phyloP scores from a whole-genome alignment of 1,139 yeast genomes.

The Trichomonascaceae sp. region DNA sequence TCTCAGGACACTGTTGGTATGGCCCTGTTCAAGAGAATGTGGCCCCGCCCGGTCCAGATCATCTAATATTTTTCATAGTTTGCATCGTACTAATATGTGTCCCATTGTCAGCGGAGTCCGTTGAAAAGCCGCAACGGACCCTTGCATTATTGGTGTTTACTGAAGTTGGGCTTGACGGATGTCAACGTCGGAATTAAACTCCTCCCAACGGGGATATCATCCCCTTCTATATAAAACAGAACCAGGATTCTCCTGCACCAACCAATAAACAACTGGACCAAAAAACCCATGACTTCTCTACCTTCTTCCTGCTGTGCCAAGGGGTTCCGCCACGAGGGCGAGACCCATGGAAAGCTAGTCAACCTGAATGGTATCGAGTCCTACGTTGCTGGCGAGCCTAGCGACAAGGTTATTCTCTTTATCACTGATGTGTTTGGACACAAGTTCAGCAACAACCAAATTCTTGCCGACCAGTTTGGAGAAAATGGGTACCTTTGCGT shows the following conservation, averaged over 20 bases:
- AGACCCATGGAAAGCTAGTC: slow-evolving; percentile 9
- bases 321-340: too few relatives aligned
- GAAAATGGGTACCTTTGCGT: slow-evolving; percentile 50
- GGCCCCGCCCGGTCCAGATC: slow-evolving; percentile 44
- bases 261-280: too few relatives aligned
- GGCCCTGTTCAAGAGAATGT: slow-evolving; percentile 86
- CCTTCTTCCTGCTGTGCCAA: too few relatives aligned
- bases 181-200: too few relatives aligned
- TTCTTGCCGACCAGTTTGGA: slow-evolving; percentile 64
- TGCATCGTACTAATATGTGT: neutral
- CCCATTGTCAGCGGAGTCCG: too few relatives aligned
- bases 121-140: too few relatives aligned
- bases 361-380: slow-evolving; percentile 10
- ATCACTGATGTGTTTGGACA: slow-evolving; percentile 60
- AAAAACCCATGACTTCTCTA: too few relatives aligned
- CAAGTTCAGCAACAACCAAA: slow-evolving; percentile 38
- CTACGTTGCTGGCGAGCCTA: slow-evolving; percentile 11
- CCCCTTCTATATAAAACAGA: too few relatives aligned
- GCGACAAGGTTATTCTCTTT: slow-evolving; percentile 39
- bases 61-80: slow-evolving; percentile 1
- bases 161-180: too few relatives aligned
- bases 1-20: slow-evolving; percentile 91
- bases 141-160: too few relatives aligned
- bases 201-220: too few relatives aligned
- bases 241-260: too few relatives aligned